Evolutionary conservation across 306 rosid species (phyloP).

Genomic region (Calophaca sinica): DNA sequence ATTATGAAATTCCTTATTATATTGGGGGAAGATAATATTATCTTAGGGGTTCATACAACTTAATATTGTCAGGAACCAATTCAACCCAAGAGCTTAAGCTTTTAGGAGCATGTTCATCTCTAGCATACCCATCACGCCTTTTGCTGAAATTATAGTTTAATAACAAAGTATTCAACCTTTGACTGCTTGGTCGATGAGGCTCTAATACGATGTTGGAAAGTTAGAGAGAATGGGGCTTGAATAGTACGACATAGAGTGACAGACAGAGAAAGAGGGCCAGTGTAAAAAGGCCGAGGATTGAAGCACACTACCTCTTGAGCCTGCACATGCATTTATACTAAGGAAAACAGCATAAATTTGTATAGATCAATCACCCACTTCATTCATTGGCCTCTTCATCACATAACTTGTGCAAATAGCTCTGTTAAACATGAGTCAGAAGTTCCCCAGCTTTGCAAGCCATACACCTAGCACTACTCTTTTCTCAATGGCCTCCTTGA

Average conservation of each 20-base stretch:
- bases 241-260: not conserved
- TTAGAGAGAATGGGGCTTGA: not conserved
- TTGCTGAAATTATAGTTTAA: constrained; percentile 1
- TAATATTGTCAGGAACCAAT: not conserved
- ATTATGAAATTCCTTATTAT: not conserved
- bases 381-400: constrained; percentile 10
- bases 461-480: not conserved
- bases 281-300: not conserved
- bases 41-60: not conserved
- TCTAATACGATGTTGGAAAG: not conserved
- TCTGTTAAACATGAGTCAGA: not conserved
- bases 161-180: not conserved
- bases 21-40: constrained; percentile 1
- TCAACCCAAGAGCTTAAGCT: not conserved
- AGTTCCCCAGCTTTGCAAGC: constrained; percentile 10
- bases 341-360: not conserved
- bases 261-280: not conserved
- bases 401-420: not conserved
- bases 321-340: not conserved
- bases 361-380: not conserved
- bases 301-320: not conserved
- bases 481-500: not conserved
- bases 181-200: not conserved
- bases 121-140: constrained; percentile 1
- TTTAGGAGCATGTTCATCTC: not conserved